Conservation (phyloP, 1,284 basidiomycete species). For the Xerocomus minutiporus region DNA sequence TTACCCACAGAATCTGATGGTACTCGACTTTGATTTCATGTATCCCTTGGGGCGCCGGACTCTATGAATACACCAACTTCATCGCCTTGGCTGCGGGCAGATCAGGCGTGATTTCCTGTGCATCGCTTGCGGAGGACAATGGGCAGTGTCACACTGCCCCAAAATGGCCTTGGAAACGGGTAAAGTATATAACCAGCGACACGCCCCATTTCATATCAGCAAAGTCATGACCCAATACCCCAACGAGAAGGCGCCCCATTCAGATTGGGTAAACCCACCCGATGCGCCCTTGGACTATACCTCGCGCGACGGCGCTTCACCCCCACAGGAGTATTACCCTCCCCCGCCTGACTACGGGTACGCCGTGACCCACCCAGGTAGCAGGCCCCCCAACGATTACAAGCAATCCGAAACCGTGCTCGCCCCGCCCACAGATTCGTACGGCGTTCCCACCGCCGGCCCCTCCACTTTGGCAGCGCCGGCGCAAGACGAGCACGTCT, state of each 20-base stretch:
- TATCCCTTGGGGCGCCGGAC: background rate
- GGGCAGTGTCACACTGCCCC: background rate
- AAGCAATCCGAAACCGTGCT: background rate
- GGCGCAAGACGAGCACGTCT: slow-evolving; percentile 5
- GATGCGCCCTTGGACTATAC: background rate
- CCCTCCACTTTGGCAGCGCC: background rate
- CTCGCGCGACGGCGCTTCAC: background rate
- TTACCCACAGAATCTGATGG: background rate
- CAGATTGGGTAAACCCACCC: background rate
- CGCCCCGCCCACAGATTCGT: background rate
- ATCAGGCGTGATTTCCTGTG: background rate
- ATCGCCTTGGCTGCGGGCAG: background rate
- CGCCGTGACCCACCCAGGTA: slow-evolving; percentile 2
- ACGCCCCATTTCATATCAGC: too few relatives aligned
- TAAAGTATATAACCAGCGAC: background rate
- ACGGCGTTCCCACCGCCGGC: background rate
- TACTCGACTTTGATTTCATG: slow-evolving; percentile 7
- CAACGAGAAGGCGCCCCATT: background rate
- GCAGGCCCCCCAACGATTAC: background rate
- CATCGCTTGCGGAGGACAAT: background rate
- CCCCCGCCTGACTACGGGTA: slow-evolving; percentile 22
- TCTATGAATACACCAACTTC: background rate
- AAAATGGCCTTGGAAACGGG: background rate
- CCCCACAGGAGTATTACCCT: slow-evolving; percentile 9
- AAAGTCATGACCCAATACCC: background rate